Evolutionary conservation across 1,284 basidiomycete genomes (phyloP), one percentile per base, ranked within the genome.

Genomic region (Tylopilus sp.): DNA sequence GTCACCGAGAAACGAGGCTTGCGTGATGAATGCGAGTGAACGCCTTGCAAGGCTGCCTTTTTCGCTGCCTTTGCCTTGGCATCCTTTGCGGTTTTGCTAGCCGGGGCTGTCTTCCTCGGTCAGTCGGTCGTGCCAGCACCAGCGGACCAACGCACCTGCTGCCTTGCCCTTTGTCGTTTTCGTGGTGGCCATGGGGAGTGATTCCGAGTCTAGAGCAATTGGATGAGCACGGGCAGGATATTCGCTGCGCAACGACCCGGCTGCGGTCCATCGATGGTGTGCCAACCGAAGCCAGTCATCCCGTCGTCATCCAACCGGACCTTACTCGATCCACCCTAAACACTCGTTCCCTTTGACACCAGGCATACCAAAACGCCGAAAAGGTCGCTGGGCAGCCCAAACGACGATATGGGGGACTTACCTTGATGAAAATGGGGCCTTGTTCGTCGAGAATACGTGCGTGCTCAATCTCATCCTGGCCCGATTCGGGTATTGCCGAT

Each of bases 31-130:
- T 88, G 84, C 46, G 83, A 82, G 66, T 88, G 79, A 55, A 75
- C 77, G 48, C 95, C 96, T 74, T 93, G 92, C 56, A 97, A 82
- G 54, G 89, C 94, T 26, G 95, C 93, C 81, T 98, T 98, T 81
- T 95, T 97, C 53, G 95, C 95, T 47, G 86, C 78, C 78, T 93
- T 91, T 65, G 94, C 93, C 77, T 95, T 93, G 68, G 74, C 73
- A 65, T 89, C 87, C 67, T 76, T 78, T 4, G 47, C 47, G n/a
- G 12, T 19, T 37, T 65, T 65, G 37, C 50, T 30, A 12, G 60
- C 60, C 38, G 55, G 48, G 28, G 52, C 55, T 52, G 49, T 44
- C 6, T 12, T 28, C 46, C 23, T 0, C 13, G n/a, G 33, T 34
- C 33, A 15, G 25, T 64, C n/a, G 8, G 35, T 42, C 37, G 25